Percentiles rank a stretch among this genome's conserved stretches.
These are phyloP conservation scores for Euphorbia peplus DNA, from an alignment of 345 rosid species.

Conservation along the genomic window DNA sequence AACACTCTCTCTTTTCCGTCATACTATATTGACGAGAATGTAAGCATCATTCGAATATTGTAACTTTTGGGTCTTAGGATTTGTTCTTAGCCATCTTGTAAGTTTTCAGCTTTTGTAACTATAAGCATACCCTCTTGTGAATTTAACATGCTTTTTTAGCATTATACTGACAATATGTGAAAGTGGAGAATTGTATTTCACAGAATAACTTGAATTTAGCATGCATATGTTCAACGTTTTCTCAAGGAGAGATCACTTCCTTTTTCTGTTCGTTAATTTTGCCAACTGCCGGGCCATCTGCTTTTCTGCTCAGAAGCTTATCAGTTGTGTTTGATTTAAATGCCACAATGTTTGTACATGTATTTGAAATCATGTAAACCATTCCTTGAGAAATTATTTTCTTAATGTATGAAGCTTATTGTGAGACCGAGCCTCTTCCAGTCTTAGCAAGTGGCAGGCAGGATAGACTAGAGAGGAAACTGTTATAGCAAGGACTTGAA, in stretches of 20 bases:
- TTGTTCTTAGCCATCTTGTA: slow-evolving; percentile 1
- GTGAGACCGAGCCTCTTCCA: background rate
- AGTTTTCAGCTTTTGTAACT: background rate
- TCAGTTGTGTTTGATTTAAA: slow-evolving; percentile 1
- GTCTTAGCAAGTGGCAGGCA: background rate
- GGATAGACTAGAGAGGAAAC: background rate
- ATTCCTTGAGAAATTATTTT: background rate
- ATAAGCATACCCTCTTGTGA: background rate
- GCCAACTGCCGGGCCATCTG: background rate
- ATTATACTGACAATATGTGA: background rate
- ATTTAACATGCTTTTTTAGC: background rate
- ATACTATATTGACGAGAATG: slow-evolving; percentile 95
- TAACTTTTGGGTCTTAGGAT: slow-evolving; percentile 20
- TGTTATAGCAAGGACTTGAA: slow-evolving; percentile 2
- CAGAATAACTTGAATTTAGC: background rate
- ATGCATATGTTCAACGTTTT: slow-evolving; percentile 7
- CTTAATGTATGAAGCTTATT: slow-evolving; percentile 6
- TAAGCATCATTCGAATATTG: slow-evolving; percentile 35
- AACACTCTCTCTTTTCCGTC: slow-evolving; percentile 76
- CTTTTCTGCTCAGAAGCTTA: background rate
- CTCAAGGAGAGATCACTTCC: background rate
- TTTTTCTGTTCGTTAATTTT: slow-evolving; percentile 1
- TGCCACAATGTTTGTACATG: background rate
- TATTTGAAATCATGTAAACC: background rate
- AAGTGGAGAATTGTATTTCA: background rate